Conservation (phyloP, 2,329 filamentous ascomycete species). For the Aspergillus ochraceoroseus region DNA sequence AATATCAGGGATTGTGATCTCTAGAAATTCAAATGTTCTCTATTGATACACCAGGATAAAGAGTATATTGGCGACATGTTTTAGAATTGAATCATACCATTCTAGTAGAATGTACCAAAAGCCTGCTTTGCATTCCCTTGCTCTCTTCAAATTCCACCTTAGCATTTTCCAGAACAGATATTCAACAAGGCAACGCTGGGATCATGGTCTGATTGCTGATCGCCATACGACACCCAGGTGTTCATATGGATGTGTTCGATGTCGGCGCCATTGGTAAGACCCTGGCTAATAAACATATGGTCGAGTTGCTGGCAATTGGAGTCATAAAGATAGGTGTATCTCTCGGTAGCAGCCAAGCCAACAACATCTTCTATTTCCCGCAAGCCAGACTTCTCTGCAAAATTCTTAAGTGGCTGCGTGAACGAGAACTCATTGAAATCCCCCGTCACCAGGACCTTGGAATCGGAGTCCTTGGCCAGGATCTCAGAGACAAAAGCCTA, state of each 20-base stretch:
- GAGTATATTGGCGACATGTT: too few relatives aligned
- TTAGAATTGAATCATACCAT: too few relatives aligned
- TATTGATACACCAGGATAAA: too few relatives aligned
- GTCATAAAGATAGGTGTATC: conserved; percentile 67
- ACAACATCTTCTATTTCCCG: conserved; percentile 59
- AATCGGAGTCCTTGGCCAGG: conserved; percentile 52
- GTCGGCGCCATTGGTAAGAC: conserved; percentile 42
- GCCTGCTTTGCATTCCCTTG: too few relatives aligned
- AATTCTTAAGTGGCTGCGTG: conserved; percentile 55
- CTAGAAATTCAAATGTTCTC: too few relatives aligned
- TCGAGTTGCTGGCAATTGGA: conserved; percentile 66
- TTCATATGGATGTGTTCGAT: conserved; percentile 66
- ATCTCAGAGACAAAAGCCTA: conserved; percentile 56
- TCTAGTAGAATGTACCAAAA: too few relatives aligned
- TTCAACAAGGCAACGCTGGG: conserved; percentile 61
- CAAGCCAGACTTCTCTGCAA: conserved; percentile 52
- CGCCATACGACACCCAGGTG: conserved; percentile 57
- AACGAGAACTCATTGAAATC: conserved; percentile 71
- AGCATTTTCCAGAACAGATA: conserved; percentile 47
- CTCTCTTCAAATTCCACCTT: too few relatives aligned
- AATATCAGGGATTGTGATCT: too few relatives aligned
- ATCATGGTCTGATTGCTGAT: conserved; percentile 63
- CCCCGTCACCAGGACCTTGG: conserved; percentile 57
- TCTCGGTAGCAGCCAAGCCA: conserved; percentile 51
- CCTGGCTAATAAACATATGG: conserved; percentile 62